phyloP scores from a whole-genome alignment of 495 filamentous ascomycete species.

The Gamarada debralockiae region DNA sequence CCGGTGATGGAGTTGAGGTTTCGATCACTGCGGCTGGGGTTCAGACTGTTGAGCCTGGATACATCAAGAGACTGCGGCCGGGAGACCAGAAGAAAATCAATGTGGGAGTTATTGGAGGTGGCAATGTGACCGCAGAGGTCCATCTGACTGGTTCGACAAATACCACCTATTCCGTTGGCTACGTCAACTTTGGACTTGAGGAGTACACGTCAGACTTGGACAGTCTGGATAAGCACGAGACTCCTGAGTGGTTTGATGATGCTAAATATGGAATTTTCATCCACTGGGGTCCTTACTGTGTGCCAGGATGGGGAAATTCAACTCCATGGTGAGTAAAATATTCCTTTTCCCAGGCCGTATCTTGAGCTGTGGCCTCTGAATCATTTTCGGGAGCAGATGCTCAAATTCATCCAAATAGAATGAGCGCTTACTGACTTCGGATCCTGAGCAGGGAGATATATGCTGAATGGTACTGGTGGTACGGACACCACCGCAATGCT shows the following conservation, averaged over 20 bases:
- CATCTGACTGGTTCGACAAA: constrained; percentile 11
- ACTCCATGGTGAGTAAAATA: too few species aligned
- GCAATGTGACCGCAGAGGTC: constrained; percentile 13
- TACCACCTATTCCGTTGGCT: constrained; percentile 12
- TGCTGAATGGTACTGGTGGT: constrained; percentile 48
- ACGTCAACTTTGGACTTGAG: constrained; percentile 25
- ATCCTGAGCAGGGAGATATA: constrained; percentile 48
- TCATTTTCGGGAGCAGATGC: too few species aligned
- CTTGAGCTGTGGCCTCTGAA: too few species aligned
- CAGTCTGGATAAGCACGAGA: constrained; percentile 41
- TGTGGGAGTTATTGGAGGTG: constrained; percentile 36
- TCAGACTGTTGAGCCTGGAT: constrained; percentile 32
- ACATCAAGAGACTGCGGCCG: constrained; percentile 45
- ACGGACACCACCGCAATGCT: background rate
- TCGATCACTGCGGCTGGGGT: constrained; percentile 34
- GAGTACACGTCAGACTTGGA: constrained; percentile 29
- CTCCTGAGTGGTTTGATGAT: constrained; percentile 48
- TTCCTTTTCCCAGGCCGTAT: too few species aligned
- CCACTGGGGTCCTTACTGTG: constrained; percentile 50
- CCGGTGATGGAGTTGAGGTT: constrained; percentile 34
- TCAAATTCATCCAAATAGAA: too few species aligned
- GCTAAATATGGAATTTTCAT: too few species aligned
- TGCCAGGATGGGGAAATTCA: constrained; percentile 52
- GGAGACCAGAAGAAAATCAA: constrained; percentile 48
- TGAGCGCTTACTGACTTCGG: too few species aligned